Percentiles rank a stretch among this genome's conserved stretches.
These are phyloP conservation scores for Fraxinus ornus DNA, from an alignment of 305 asterid genomes.

Conservation along the genomic window DNA sequence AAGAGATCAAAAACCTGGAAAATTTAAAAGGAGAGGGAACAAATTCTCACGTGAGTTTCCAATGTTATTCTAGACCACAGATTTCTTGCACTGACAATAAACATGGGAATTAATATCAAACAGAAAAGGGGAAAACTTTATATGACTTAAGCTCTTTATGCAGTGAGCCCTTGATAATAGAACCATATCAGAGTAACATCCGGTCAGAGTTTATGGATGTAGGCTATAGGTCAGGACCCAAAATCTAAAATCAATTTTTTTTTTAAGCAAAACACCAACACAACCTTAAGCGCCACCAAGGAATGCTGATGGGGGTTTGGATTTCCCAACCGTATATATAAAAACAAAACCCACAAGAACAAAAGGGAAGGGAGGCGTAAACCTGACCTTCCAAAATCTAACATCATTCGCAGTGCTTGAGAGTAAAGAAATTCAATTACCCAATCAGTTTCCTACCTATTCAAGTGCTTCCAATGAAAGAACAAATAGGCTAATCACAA, in stretches of 20 bases:
- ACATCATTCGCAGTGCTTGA: neutral
- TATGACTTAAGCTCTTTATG: neutral
- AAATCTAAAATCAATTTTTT: neutral
- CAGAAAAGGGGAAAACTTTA: neutral
- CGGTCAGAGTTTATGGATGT: neutral
- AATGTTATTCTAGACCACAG: neutral
- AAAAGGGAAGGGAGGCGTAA: neutral
- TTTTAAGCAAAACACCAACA: neutral
- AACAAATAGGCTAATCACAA: constrained; percentile 6
- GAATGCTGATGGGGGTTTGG: neutral
- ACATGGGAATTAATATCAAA: neutral
- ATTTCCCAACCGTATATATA: too few relatives aligned
- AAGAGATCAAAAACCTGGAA: constrained; percentile 89
- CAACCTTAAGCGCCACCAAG: neutral
- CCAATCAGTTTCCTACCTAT: neutral
- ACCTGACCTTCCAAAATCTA: neutral
- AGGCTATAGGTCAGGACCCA: neutral
- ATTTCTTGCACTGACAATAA: neutral
- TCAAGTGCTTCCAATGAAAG: neutral
- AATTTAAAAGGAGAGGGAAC: constrained; percentile 26
- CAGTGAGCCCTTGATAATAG: neutral
- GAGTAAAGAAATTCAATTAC: neutral
- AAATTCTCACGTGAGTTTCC: neutral
- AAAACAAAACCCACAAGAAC: neutral
- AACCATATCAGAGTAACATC: constrained; percentile 6